Base-by-base conservation (phyloP, 192 early-diverging fungal species). In the Glomus cerebriforme region DNA sequence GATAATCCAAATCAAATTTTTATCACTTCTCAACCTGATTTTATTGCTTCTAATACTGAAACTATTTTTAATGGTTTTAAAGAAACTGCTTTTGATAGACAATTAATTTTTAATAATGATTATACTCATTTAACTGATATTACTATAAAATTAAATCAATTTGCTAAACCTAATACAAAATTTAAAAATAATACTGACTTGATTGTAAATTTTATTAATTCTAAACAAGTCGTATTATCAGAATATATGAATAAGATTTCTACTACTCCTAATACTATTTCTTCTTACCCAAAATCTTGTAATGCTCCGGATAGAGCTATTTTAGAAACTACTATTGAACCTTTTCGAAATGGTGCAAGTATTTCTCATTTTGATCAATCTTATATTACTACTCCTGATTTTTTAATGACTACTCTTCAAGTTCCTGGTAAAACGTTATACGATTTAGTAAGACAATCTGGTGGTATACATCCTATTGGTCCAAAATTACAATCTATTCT, bases 1-100 rank as follows among this genome's bases (percentile, higher is more conserved):
- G 60, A 66, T 58, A 71, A 76, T 7, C 29, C 81, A 19, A 81
- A 58, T 26, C 76, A 79, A 12, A 72, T 81, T 59, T 49, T 79
- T 27, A 49, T 24, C 7, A 29, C 49, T 26, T 2, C 10, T 26
- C 2, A 19, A 45, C 17, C 62, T 26, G 9, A 62, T 49, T 12
- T 26, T 0, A 39, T 32, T 29, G 7, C 7, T 3, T 0, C 19
- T 35, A 13, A 26, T 22, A 64, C 15, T 17, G 3, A 15, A 31
- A 9, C 17, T 17, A 22, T 32, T 26, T 74, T 32, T 34, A 19
- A 34, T 54, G 32, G 24, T 13, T 80, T 80, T 72, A 45, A n/a
- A 19, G 79, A 80, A 59, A 19, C 26, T 13, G 79, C 58, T 45
- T 73, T 79, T 37, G 78, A 79, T 32, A 34, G 43, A 10, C 74